phyloP scores from a whole-genome alignment of 768 basidiomycete species.

The Candolleomyces efflorescens region DNA sequence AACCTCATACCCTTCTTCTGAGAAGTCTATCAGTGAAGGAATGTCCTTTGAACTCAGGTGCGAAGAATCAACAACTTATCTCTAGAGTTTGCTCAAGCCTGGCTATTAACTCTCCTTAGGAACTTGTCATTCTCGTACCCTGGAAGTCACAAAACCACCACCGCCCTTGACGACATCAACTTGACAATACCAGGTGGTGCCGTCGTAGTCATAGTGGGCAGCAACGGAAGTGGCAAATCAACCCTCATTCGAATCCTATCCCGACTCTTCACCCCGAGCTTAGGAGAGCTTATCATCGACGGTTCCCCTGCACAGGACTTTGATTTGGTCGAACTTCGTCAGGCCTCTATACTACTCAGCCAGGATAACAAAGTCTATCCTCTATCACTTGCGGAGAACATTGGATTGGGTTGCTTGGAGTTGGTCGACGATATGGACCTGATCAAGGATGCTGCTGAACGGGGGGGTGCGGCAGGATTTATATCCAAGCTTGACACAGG shows the following conservation, averaged over 20 bases:
- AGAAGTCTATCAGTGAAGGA: constrained; percentile 15
- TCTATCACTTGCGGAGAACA: constrained; percentile 37
- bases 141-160: constrained; percentile 28
- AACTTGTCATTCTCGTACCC: constrained; percentile 53
- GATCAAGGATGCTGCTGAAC: constrained; percentile 28
- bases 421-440: constrained; percentile 14
- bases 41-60: constrained; percentile 22
- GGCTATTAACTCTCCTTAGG: constrained; percentile 25
- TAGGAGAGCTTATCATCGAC: constrained; percentile 43
- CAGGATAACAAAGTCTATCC: constrained; percentile 50
- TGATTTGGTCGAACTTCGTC: constrained; percentile 34
- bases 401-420: constrained; percentile 27
- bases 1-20: constrained; percentile 18
- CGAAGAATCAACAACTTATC: no score
- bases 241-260: constrained; percentile 49
- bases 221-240: constrained; percentile 54
- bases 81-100: no score
- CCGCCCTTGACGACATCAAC: constrained; percentile 36
- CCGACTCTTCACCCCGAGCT: constrained; percentile 41
- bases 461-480: constrained; percentile 37
- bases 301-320: constrained; percentile 34
- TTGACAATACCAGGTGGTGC: constrained; percentile 43
- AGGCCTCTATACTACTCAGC: constrained; percentile 41
- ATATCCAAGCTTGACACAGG: constrained; percentile 35
- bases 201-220: constrained; percentile 52